phyloP scores from a whole-genome alignment of 371 early-diverging fungal genomes.

The Conidiobolus incongruus region DNA sequence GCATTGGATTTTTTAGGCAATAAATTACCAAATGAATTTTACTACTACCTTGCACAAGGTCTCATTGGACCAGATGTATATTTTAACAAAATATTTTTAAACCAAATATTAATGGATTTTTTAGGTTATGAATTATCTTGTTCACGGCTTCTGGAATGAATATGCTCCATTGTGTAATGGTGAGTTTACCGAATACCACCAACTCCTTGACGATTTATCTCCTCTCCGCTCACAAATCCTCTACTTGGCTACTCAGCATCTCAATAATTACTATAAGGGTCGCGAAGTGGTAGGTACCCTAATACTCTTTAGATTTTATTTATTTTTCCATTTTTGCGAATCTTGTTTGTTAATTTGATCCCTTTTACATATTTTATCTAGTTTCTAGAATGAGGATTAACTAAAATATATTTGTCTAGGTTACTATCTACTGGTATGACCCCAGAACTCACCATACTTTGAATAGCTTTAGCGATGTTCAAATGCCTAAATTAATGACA shows the following conservation, averaged over 20 bases:
- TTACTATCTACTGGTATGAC: slow-evolving; percentile 32
- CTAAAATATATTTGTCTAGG: slow-evolving; percentile 7
- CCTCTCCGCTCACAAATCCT: slow-evolving; percentile 31
- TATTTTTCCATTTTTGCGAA: too few relatives aligned
- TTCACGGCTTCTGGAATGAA: too few relatives aligned
- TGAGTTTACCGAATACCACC: slow-evolving; percentile 49
- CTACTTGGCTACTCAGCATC: slow-evolving; percentile 26
- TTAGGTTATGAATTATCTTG: too few relatives aligned
- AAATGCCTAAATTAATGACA: slow-evolving; percentile 8
- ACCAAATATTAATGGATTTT: too few relatives aligned
- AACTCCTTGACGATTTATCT: slow-evolving; percentile 28
- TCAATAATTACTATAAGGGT: slow-evolving; percentile 35
- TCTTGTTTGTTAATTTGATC: too few relatives aligned
- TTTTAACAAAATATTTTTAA: too few relatives aligned
- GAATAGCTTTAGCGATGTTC: slow-evolving; percentile 10
- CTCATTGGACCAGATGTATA: slow-evolving; percentile 32
- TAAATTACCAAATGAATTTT: slow-evolving; percentile 47
- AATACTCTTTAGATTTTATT: slow-evolving; percentile 8
- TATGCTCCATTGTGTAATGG: slow-evolving; percentile 46
- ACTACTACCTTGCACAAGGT: slow-evolving; percentile 48
- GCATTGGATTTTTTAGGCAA: slow-evolving; percentile 32
- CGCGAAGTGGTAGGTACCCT: slow-evolving; percentile 30
- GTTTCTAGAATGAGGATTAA: slow-evolving; percentile 5
- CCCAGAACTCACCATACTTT: slow-evolving; percentile 21
- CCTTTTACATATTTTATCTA: background rate